Conservation (phyloP, 768 basidiomycete genomes). For the Hirschioporus abietinus region DNA sequence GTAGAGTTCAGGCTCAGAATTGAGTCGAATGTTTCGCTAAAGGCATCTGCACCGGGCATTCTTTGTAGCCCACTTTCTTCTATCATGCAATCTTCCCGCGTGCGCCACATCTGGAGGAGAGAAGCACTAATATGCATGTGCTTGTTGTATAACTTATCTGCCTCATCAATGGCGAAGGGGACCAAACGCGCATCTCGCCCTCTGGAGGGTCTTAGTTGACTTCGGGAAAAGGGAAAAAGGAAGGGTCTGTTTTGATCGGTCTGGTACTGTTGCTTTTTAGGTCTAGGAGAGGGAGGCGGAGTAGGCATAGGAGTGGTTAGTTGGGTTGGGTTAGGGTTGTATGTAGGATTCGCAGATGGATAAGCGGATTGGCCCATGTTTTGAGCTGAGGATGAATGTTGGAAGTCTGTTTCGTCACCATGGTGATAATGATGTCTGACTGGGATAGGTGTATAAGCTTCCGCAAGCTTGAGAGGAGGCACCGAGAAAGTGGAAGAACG, state of each 20-base stretch:
- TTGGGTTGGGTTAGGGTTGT: conserved; percentile 43
- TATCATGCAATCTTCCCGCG: conserved; percentile 91
- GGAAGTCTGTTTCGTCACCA: conserved; percentile 51
- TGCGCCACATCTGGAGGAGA: conserved; percentile 91
- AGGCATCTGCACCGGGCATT: conserved; percentile 63
- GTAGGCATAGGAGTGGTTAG: conserved; percentile 89
- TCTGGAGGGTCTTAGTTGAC: conserved; percentile 24
- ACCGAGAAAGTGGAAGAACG: conserved; percentile 25
- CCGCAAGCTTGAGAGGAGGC: conserved; percentile 65
- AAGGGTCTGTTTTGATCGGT: conserved; percentile 94
- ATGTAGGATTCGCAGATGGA: conserved; percentile 35
- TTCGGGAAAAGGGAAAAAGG: conserved; percentile 90
- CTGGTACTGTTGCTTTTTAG: conserved; percentile 98
- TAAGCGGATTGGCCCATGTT: conserved; percentile 25
- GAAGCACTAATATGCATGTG: conserved; percentile 90
- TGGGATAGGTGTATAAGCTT: conserved; percentile 91
- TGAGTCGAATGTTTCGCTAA: conserved; percentile 37
- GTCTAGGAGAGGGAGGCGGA: conserved; percentile 79
- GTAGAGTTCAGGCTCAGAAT: conserved; percentile 1
- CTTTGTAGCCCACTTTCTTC: conserved; percentile 87
- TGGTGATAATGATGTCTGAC: conserved; percentile 93
- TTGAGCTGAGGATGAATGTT: conserved; percentile 35
- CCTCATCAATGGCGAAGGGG: conserved; percentile 94
- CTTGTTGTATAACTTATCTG: conserved; percentile 80
- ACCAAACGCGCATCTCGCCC: conserved; percentile 65